Conservation (phyloP, 148 eudicot genomes). For the Rhododendron henanense region DNA sequence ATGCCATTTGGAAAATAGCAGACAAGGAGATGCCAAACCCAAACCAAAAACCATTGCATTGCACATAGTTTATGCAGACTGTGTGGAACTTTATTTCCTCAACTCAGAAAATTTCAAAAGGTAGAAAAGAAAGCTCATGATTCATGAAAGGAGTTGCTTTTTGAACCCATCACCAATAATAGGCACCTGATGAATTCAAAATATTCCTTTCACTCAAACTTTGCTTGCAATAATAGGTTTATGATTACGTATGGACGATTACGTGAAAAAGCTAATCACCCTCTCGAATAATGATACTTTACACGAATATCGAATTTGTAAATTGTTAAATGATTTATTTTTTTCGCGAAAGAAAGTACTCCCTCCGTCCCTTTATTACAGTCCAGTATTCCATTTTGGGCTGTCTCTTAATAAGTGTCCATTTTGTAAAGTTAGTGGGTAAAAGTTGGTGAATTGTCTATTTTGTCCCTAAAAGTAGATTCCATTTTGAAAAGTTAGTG, state of each 20-base stretch:
- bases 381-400: too few species aligned
- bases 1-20: not conserved
- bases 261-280: not conserved
- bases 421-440: too few species aligned
- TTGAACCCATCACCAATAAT: not conserved
- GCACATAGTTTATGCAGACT: not conserved
- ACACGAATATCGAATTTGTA: not conserved
- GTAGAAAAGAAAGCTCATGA: not conserved
- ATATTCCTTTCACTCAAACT: constrained; percentile 9
- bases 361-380: too few species aligned
- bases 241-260: not conserved
- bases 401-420: too few species aligned
- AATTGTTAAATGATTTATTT: too few species aligned
- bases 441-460: too few species aligned
- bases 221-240: not conserved
- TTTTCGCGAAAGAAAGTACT: not conserved
- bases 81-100: not conserved
- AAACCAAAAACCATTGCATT: not conserved
- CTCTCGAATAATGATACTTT: not conserved
- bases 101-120: not conserved
- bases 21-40: constrained; percentile 9
- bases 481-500: too few species aligned
- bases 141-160: constrained; percentile 4
- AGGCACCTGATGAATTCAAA: not conserved
- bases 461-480: too few species aligned